Base-by-base conservation (phyloP, 2,329 filamentous ascomycete genomes). In the Verticillium longisporum region DNA sequence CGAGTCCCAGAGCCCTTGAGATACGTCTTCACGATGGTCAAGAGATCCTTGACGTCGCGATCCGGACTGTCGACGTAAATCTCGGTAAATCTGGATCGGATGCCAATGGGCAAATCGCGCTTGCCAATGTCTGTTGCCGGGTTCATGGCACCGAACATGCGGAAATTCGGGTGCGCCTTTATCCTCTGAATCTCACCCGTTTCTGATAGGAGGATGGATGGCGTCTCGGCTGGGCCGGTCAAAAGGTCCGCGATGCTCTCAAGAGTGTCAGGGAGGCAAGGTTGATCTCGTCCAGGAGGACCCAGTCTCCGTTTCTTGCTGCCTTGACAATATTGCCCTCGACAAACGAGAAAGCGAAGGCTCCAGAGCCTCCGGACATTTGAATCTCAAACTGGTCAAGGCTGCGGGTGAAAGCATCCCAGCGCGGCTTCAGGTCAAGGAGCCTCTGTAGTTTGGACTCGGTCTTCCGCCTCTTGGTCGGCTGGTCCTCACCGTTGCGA, bases 81-180 rank as follows among this genome's bases (percentile, higher is more conserved):
- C 73, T 99, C 95, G 0, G 95, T 98, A 71, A 99, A 99, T 57
- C 93, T 86, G 9, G 93, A 96, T 60, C 94, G 84, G 54, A 98
- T 86, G 1, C 94, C 93, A 60, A 91, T 87, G 0, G 94, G 92
- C 15, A 99, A 79, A 73, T 99, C 95, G 61, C 94, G 88, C 76
- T 99, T 99, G 63, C 96, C 95, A 61, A 97, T 88, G 77, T 99
- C 95, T 3, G 95, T 99, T 5, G 95, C 95, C 34, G 95, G 95
- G 70, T 99, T 99, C 95, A 99, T 99, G 33, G 96, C 95, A 58
- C 91, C 96, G 71, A 99, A 99, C 14, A 99, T 90, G 45, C 95
- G 88, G 73, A 99, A 99, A 65, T 97, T 88, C 0, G 92, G 88
- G 73, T 99, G 94, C 0, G 93, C 95, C 63, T 88, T 83, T 38